Percentiles rank a stretch among this genome's conserved stretches.
phyloP scores from a whole-genome alignment of 2,329 filamentous ascomycete species.

The Thelonectria olida region DNA sequence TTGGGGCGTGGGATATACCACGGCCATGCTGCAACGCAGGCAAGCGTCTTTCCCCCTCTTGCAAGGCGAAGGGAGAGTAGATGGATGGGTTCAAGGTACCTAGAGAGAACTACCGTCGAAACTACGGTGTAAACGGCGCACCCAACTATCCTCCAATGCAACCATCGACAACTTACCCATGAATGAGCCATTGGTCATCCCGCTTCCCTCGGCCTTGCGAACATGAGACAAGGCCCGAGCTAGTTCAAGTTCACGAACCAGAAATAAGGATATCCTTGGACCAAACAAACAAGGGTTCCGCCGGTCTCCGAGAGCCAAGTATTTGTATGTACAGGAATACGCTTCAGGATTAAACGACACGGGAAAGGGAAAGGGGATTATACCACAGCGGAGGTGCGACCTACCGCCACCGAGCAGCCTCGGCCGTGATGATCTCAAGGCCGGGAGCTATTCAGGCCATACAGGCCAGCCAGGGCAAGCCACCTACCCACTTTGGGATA shows the following conservation, averaged over 20 bases:
- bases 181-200: constrained; percentile 1
- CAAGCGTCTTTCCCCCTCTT: neutral
- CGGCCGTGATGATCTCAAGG: neutral
- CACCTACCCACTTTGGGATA: neutral
- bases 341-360: neutral
- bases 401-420: neutral
- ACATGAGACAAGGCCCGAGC: neutral
- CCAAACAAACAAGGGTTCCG: neutral
- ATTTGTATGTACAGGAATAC: neutral
- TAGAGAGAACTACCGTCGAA: neutral
- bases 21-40: neutral
- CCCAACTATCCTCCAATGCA: constrained; percentile 2
- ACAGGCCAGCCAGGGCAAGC: neutral
- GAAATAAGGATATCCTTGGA: constrained; percentile 1
- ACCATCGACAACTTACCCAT: neutral
- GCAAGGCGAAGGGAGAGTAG: neutral
- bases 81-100: constrained; percentile 2
- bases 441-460: too few relatives aligned
- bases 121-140: neutral
- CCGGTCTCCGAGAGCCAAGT: neutral
- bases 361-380: neutral
- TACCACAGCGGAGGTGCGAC: constrained; percentile 12
- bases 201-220: constrained; percentile 5
- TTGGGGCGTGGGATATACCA: neutral
- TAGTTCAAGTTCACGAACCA: neutral